Evolutionary conservation across 2,329 filamentous ascomycete species (phyloP).

Genomic region (Aspergillus brunneoviolaceus): DNA sequence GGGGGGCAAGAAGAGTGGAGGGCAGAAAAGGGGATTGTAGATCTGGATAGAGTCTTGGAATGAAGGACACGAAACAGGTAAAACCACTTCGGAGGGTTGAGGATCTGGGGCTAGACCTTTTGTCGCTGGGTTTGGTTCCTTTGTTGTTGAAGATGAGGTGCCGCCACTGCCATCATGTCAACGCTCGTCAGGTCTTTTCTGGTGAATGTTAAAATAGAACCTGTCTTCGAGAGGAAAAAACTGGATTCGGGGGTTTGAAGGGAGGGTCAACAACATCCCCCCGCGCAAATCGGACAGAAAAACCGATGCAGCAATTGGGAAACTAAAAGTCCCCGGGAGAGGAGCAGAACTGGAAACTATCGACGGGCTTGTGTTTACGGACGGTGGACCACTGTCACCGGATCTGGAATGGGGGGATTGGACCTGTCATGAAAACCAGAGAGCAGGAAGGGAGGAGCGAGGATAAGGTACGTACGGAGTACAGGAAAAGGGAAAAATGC

Average conservation of each 20-base stretch:
- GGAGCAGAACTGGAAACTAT: no score
- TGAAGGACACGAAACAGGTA: no score
- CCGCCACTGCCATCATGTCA: not conserved
- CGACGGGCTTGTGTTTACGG: not conserved
- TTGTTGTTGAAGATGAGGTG: not conserved
- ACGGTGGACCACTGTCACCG: not conserved
- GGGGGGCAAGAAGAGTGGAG: no score
- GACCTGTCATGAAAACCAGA: not conserved
- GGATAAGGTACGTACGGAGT: not conserved
- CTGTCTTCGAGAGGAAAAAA: not conserved
- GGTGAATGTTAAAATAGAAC: not conserved
- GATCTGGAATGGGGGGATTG: not conserved
- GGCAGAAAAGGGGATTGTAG: no score
- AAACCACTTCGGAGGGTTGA: no score
- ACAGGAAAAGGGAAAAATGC: not conserved
- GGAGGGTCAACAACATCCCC: no score
- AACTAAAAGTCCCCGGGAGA: no score
- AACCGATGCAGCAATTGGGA: no score
- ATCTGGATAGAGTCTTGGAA: no score
- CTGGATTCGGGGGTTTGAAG: not conserved
- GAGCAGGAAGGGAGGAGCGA: not conserved
- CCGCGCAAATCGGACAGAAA: no score
- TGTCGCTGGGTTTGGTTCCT: no score
- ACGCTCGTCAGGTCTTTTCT: not conserved
- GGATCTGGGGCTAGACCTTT: no score